phyloP scores from a whole-genome alignment of 495 filamentous ascomycete genomes.

The Lepraria neglecta region DNA sequence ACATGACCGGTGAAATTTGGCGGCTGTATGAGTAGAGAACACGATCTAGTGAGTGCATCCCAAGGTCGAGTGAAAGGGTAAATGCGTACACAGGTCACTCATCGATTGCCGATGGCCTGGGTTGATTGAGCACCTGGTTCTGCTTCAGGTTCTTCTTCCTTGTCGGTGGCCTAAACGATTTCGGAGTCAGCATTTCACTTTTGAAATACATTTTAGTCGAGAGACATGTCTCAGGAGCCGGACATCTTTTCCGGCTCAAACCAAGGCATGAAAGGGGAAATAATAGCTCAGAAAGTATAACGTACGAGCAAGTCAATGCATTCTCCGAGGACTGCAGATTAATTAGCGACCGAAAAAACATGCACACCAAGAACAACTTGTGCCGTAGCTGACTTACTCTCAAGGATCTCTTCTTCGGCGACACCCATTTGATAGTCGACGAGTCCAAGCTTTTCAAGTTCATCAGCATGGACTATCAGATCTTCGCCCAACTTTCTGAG shows the following conservation, averaged over 20 bases:
- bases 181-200: no score
- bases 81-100: neutral
- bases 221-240: neutral
- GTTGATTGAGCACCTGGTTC: conserved; percentile 10
- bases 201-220: no score
- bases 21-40: no score
- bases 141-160: conserved; percentile 8
- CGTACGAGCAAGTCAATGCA: conserved; percentile 28
- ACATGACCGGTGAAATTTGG: no score
- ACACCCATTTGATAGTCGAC: conserved; percentile 98
- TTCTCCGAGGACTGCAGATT: conserved; percentile 52
- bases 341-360: conserved; percentile 10
- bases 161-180: neutral
- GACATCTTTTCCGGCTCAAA: neutral
- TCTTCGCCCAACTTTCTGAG: conserved; percentile 77
- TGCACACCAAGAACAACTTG: neutral
- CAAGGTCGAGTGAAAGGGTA: neutral
- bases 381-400: conserved; percentile 36
- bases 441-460: conserved; percentile 77
- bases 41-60: no score
- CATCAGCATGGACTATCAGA: conserved; percentile 74
- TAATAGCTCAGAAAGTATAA: no score
- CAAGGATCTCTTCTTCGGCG: conserved; percentile 88
- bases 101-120: neutral
- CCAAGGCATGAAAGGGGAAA: no score